Evolutionary conservation across 2,329 filamentous ascomycete species (phyloP), one percentile per base, ranked within the genome.

Genomic region (Cercospora sojina): DNA sequence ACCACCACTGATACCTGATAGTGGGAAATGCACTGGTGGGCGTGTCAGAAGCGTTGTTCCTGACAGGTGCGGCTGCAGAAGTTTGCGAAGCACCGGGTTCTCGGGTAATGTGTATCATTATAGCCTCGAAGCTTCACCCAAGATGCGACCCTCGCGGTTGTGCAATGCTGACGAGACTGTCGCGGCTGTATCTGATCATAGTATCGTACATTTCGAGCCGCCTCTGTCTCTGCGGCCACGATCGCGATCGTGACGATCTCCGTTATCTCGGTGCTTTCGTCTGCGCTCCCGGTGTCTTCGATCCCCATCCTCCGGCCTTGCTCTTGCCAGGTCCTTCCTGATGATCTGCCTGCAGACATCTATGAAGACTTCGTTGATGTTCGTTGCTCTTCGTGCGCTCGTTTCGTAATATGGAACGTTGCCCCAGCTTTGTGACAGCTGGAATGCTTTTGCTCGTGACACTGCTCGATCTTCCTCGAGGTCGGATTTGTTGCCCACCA

Each of bases 401-500:
- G 93, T 90, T 81, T 97, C 93, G 76, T 96, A 97, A 78, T 96
- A 97, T 0, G 93, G 93, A 38, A 91, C 91, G 73, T 89, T 88
- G 20, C 90, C 90, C 93, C 93, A 97, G 75, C 86, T 86, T 76
- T 95, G 91, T n/a, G 91, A 93, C 69, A 96, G 86, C 32, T 90
- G 86, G 76, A 96, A 96, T 5, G 91, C 93, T 73, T 89, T 89
- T 68, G 90, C 89, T 60, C 92, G 87, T 12, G 90, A 88, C 8
- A 97, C 91, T 20, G 86, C 87, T 31, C 92, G 88, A 77, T 93
- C 91, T 76, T 96, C 92, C 79, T 95, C 92, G 51, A 97, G 84
- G 75, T 97, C 92, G 67, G 90, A 91, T 80, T 96, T 96, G 83
- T 96, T 97, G 69, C 92, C 92, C 56, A 96, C 92, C 68, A 97